Conservation (phyloP, 1,284 basidiomycete genomes). For the Ustilago trichophora region DNA sequence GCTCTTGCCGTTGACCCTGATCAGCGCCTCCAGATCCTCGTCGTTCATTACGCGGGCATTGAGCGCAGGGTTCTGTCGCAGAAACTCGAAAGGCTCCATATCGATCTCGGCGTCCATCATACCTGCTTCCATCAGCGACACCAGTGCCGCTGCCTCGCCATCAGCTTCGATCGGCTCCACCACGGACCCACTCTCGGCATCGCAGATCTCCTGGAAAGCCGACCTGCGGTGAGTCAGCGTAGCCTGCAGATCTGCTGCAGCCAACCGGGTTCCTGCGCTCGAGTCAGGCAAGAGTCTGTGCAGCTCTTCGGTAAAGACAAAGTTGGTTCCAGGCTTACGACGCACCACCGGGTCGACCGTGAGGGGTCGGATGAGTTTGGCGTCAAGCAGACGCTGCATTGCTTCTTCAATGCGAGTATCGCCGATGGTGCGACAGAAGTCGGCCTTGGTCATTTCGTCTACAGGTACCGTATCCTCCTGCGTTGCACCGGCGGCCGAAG, state of each 20-base stretch:
- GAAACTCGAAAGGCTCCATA: slow-evolving; percentile 12
- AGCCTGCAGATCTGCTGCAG: slow-evolving; percentile 10
- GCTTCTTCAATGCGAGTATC: slow-evolving; percentile 36
- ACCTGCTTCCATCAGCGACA: slow-evolving; percentile 16
- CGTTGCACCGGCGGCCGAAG: neutral
- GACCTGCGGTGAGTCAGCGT: slow-evolving; percentile 15
- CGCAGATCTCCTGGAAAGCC: slow-evolving; percentile 9
- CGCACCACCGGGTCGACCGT: slow-evolving; percentile 19
- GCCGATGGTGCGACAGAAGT: slow-evolving; percentile 33
- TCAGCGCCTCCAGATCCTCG: slow-evolving; percentile 34
- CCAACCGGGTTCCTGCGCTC: slow-evolving; percentile 2
- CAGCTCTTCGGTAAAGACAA: slow-evolving; percentile 39
- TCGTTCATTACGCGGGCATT: slow-evolving; percentile 44
- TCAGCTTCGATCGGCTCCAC: slow-evolving; percentile 39
- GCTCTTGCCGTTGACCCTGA: neutral
- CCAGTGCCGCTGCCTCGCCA: slow-evolving; percentile 37
- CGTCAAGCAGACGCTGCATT: slow-evolving; percentile 34
- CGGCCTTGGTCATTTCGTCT: slow-evolving; percentile 23
- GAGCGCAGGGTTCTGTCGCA: slow-evolving; percentile 28
- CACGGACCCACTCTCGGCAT: slow-evolving; percentile 1
- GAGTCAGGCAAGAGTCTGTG: slow-evolving; percentile 19
- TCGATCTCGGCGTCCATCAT: slow-evolving; percentile 24
- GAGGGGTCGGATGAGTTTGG: slow-evolving; percentile 25
- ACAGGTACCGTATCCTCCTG: neutral
- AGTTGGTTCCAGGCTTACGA: slow-evolving; percentile 46